Conservation (phyloP, 2,329 filamentous ascomycete genomes). For the Verticillium albo-atrum region DNA sequence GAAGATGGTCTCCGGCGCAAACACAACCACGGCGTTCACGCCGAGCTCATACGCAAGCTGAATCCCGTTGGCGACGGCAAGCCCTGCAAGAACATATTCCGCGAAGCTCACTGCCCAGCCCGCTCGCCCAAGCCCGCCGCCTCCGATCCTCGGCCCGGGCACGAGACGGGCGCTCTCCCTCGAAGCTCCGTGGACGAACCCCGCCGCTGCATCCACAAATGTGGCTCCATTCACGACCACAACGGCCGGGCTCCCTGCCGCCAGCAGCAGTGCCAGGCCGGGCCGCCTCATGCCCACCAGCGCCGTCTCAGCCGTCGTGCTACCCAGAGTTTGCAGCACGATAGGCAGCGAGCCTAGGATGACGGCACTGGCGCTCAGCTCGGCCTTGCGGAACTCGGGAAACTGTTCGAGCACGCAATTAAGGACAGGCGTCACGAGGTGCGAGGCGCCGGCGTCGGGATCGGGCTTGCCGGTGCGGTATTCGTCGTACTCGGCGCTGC, state of each 20-base stretch:
- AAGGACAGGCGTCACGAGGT: no score
- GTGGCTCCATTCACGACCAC: neutral
- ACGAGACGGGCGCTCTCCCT: neutral
- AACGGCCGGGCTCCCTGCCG: neutral
- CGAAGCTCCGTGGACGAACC: neutral
- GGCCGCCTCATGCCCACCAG: slow-evolving; percentile 14
- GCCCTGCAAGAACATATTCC: slow-evolving; percentile 16
- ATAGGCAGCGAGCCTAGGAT: slow-evolving; percentile 15
- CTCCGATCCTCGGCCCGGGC: no score
- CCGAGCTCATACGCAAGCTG: slow-evolving; percentile 19
- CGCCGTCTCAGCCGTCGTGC: slow-evolving; percentile 11
- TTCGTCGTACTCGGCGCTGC: no score
- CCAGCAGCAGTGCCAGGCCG: slow-evolving; percentile 12
- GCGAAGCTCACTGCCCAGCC: neutral
- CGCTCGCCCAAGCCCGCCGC: no score
- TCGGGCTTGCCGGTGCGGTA: no score
- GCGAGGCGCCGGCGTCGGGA: no score
- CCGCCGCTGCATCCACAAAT: neutral
- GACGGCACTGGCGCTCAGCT: slow-evolving; percentile 15
- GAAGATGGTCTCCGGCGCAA: slow-evolving; percentile 15
- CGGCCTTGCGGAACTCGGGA: slow-evolving; percentile 17
- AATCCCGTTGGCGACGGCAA: slow-evolving; percentile 18
- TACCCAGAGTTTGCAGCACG: slow-evolving; percentile 7
- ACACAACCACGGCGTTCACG: slow-evolving; percentile 18
- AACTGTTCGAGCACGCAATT: slow-evolving; percentile 9